These are phyloP conservation scores for Cryphonectria naterciae DNA, from an alignment of 2,329 filamentous ascomycete species.

Conservation along the genomic window DNA sequence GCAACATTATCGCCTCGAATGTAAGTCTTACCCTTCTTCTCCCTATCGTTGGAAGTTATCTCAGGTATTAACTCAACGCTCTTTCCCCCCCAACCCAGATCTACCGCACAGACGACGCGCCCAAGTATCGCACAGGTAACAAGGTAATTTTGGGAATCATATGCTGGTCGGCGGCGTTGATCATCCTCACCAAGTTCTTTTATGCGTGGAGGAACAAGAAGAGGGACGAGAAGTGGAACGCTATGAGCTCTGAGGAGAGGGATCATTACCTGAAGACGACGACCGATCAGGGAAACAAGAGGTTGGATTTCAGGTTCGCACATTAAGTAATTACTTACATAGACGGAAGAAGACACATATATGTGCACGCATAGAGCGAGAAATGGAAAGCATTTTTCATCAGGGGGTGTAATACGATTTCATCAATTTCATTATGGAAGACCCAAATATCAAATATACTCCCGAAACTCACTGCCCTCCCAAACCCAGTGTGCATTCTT, in stretches of 20 bases:
- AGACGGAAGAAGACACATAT: neutral
- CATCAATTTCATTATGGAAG: neutral
- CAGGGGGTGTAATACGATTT: neutral
- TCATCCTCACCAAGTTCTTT: conserved; percentile 38
- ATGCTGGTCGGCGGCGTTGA: conserved; percentile 41
- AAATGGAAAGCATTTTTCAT: neutral
- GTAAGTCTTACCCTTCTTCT: conserved; percentile 28
- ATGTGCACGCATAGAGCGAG: neutral
- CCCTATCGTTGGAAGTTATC: too few relatives aligned
- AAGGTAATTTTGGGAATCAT: conserved; percentile 45
- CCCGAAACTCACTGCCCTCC: neutral
- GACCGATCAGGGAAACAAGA: conserved; percentile 47
- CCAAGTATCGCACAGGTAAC: conserved; percentile 49
- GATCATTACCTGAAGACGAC: conserved; percentile 45
- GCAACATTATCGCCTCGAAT: conserved; percentile 48
- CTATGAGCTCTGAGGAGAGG: conserved; percentile 40
- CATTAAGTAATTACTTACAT: conserved; percentile 31
- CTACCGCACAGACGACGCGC: conserved; percentile 48
- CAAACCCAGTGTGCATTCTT: neutral
- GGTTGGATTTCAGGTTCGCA: conserved; percentile 39
- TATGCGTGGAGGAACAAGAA: conserved; percentile 39
- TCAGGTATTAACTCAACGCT: neutral
- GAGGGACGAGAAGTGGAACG: conserved; percentile 36
- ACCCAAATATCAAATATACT: neutral
- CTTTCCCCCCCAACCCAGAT: conserved; percentile 34